These are phyloP conservation scores for Botrytis fragariae DNA, from an alignment of 2,329 filamentous ascomycete species.

Conservation along the genomic window DNA sequence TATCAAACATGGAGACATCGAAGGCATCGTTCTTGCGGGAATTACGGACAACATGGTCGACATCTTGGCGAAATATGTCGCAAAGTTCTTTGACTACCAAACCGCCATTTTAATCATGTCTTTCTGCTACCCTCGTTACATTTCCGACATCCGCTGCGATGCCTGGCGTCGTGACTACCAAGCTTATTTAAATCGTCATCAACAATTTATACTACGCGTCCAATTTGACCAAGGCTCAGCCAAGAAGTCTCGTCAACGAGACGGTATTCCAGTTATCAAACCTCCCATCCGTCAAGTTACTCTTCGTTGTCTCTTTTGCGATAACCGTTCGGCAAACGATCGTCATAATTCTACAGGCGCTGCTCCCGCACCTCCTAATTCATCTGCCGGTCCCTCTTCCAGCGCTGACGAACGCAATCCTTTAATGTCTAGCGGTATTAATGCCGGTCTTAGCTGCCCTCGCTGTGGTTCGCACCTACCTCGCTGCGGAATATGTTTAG, in stretches of 20 bases:
- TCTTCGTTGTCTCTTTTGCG: constrained; percentile 75
- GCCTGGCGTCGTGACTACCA: constrained; percentile 73
- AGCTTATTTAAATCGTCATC: constrained; percentile 70
- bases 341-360: constrained; percentile 29
- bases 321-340: constrained; percentile 53
- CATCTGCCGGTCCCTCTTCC: constrained; percentile 26
- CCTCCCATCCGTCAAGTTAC: constrained; percentile 68
- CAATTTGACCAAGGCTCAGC: constrained; percentile 78
- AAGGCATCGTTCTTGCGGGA: constrained; percentile 75
- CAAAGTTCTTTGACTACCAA: constrained; percentile 74
- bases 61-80: constrained; percentile 72
- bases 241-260: constrained; percentile 60
- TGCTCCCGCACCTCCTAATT: constrained; percentile 13
- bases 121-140: constrained; percentile 71
- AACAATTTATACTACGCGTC: constrained; percentile 69
- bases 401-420: constrained; percentile 46
- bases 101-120: constrained; percentile 74
- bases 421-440: constrained; percentile 56
- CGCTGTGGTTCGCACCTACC: constrained; percentile 66
- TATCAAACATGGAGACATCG: constrained; percentile 66
- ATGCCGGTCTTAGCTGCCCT: constrained; percentile 62
- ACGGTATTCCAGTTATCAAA: constrained; percentile 61
- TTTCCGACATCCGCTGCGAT: constrained; percentile 71
- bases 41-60: constrained; percentile 71
- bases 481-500: constrained; percentile 65